phyloP scores from a whole-genome alignment of 768 basidiomycete species.

The Flagelloscypha sp. region DNA sequence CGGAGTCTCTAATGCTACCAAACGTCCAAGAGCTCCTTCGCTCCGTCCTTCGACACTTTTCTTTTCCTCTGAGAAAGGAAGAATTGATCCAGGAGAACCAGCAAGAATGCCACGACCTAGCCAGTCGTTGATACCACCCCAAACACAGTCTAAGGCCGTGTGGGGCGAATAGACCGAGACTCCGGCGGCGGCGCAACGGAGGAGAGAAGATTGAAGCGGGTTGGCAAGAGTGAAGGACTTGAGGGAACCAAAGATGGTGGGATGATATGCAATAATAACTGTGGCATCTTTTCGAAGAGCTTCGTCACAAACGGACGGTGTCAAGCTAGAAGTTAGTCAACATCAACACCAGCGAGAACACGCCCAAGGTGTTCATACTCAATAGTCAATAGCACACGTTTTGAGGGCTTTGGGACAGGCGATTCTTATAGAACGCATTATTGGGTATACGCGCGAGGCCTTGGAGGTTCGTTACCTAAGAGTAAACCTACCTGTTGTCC shows the following conservation, averaged over 20 bases:
- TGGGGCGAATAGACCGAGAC: conserved; percentile 87
- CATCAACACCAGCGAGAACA: conserved; percentile 10
- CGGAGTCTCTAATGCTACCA: conserved; percentile 53
- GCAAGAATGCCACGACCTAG: conserved; percentile 50
- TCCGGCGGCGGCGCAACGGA: conserved; percentile 73
- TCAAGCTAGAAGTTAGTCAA: conserved; percentile 43
- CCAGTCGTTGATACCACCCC: conserved; percentile 89
- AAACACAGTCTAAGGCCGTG: conserved; percentile 77
- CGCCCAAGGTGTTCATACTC: conserved; percentile 40
- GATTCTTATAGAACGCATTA: conserved; percentile 34
- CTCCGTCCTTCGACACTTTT: conserved; percentile 25
- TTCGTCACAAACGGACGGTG: conserved; percentile 62
- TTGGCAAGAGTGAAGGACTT: conserved; percentile 69
- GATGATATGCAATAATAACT: conserved; percentile 78
- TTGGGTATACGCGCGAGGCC: conserved; percentile 4
- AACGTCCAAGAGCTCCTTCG: conserved; percentile 59
- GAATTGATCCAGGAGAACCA: conserved; percentile 21
- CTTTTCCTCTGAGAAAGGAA: conserved; percentile 32
- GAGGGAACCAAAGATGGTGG: conserved; percentile 72
- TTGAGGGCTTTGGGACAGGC: conserved; percentile 39
- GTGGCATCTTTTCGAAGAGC: conserved; percentile 52
- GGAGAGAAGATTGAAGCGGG: conserved; percentile 71
- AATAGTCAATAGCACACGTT: conserved; percentile 57
- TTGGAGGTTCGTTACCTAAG: conserved; percentile 41
- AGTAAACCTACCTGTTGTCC: conserved; percentile 57